Percentiles rank a stretch among this genome's conserved stretches.
Evolutionary conservation across 257 asterid genomes (phyloP).

Genomic region (Fraxinus quadrangulata): DNA sequence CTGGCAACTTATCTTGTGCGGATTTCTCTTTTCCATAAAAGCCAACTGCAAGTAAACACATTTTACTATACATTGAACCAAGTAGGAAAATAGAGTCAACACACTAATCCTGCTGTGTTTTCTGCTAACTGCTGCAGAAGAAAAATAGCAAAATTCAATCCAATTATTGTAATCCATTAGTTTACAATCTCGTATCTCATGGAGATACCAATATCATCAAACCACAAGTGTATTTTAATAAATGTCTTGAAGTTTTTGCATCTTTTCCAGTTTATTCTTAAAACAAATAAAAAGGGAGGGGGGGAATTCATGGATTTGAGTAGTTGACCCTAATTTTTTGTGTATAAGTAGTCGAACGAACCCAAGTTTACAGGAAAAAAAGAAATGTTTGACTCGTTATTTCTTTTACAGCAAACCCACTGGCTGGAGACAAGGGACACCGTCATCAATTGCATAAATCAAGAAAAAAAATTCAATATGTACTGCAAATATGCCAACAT

Average conservation of each 20-base stretch:
- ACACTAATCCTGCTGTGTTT: neutral
- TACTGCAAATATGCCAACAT: too few species aligned
- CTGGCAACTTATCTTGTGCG: slow-evolving; percentile 54
- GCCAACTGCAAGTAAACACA: slow-evolving; percentile 47
- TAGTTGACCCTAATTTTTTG: neutral
- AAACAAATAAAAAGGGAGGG: too few species aligned
- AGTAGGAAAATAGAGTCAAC: slow-evolving; percentile 10
- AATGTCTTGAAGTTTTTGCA: neutral
- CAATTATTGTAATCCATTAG: neutral
- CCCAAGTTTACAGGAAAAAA: neutral
- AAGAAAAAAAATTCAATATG: too few species aligned
- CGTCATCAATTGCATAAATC: too few species aligned
- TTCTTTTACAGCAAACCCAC: too few species aligned
- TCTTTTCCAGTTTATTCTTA: neutral
- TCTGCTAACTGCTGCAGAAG: slow-evolving; percentile 10
- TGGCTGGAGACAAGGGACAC: too few species aligned
- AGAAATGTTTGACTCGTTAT: too few species aligned
- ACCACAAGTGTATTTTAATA: neutral
- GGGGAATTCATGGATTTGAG: neutral
- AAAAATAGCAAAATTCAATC: neutral
- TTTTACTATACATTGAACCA: neutral
- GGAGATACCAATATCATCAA: neutral
- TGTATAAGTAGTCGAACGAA: neutral
- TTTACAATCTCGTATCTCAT: neutral
- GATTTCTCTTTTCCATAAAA: slow-evolving; percentile 72